Conservation (phyloP, 2,329 filamentous ascomycete species). For the Exophiala sp. region DNA sequence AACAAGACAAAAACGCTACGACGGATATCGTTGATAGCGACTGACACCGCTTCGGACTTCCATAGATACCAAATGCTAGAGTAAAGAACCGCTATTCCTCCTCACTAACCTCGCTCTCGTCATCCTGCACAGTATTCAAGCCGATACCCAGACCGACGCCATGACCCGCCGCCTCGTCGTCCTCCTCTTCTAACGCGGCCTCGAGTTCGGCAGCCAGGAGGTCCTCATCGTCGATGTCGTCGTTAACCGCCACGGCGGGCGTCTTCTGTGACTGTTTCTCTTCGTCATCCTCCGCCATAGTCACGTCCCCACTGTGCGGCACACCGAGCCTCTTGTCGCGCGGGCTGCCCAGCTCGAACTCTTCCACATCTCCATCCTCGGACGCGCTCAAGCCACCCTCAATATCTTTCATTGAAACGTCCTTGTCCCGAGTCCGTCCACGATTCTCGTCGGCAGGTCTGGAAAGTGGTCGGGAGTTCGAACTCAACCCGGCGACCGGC, state of each 20-base stretch:
- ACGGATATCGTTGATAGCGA: too few relatives aligned
- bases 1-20: too few relatives aligned
- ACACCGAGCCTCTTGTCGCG: constrained; percentile 8
- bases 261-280: neutral
- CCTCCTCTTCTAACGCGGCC: constrained; percentile 47
- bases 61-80: neutral
- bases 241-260: constrained; percentile 18
- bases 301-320: constrained; percentile 8
- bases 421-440: constrained; percentile 16
- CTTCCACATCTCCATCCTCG: constrained; percentile 47
- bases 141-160: constrained; percentile 66
- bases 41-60: too few relatives aligned
- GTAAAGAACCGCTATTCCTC: constrained; percentile 48
- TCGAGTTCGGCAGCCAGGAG: constrained; percentile 58
- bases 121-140: constrained; percentile 51
- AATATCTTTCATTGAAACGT: constrained; percentile 34
- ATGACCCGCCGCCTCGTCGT: constrained; percentile 49
- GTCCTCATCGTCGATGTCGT: constrained; percentile 46
- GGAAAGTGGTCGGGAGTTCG: constrained; percentile 1
- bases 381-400: constrained; percentile 34
- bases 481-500: constrained; percentile 12
- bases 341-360: constrained; percentile 32
- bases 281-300: constrained; percentile 8
- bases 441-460: neutral
- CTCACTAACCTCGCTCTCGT: constrained; percentile 64